These are phyloP conservation scores for Syzygium jambos DNA, from an alignment of 345 rosid genomes.

Conservation along the genomic window DNA sequence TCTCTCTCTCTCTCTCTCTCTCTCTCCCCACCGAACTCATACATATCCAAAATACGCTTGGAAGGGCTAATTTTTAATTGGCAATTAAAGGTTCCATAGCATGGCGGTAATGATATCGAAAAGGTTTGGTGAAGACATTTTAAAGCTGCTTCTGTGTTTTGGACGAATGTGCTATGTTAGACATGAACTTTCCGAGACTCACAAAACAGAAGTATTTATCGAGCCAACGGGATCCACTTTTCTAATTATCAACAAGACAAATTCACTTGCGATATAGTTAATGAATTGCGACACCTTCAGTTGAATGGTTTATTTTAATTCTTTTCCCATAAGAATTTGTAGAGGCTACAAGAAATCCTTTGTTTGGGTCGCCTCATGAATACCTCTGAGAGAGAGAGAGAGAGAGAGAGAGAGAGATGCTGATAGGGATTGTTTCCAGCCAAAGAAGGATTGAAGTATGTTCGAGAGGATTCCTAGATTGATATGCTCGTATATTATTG, in stretches of 20 bases:
- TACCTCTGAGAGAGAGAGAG: too few species aligned
- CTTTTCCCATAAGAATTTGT: background rate
- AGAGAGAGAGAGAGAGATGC: background rate
- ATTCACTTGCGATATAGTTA: background rate
- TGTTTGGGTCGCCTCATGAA: background rate
- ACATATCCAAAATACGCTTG: too few species aligned
- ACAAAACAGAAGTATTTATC: background rate
- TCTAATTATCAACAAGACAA: background rate
- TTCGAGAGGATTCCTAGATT: background rate
- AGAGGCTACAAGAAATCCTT: background rate
- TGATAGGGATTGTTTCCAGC: background rate
- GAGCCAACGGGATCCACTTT: background rate
- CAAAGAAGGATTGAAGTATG: background rate
- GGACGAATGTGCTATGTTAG: too few species aligned
- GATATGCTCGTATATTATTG: background rate
- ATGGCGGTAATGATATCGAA: background rate
- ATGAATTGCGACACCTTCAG: background rate
- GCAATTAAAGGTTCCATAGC: background rate
- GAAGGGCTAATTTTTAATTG: too few species aligned
- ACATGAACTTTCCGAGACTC: too few species aligned
- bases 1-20: too few species aligned
- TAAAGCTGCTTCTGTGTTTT: background rate
- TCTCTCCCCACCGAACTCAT: too few species aligned
- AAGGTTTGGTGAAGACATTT: background rate
- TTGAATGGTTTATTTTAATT: background rate